These are phyloP conservation scores for Ophiostoma populinum DNA, from an alignment of 2,329 filamentous ascomycete species.

Conservation along the genomic window DNA sequence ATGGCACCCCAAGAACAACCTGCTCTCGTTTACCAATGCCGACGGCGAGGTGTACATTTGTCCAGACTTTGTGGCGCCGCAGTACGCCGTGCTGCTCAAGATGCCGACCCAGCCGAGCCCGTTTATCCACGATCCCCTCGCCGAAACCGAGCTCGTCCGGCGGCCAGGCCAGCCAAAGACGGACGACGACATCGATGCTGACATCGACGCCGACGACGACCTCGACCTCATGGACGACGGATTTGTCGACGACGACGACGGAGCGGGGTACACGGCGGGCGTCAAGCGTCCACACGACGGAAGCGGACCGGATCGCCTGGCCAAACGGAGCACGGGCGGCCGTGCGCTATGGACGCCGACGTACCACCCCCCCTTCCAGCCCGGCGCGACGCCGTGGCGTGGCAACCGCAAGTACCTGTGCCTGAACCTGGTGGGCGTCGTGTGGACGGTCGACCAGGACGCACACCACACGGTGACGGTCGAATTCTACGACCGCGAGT, in stretches of 20 bases:
- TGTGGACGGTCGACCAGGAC: slow-evolving; percentile 95
- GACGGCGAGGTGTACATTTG: slow-evolving; percentile 91
- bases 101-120: slow-evolving; percentile 57
- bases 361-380: slow-evolving; percentile 75
- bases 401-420: slow-evolving; percentile 88
- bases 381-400: slow-evolving; percentile 88
- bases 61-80: slow-evolving; percentile 46
- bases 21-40: slow-evolving; percentile 78
- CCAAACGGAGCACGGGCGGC: slow-evolving; percentile 24
- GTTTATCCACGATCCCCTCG: slow-evolving; percentile 65
- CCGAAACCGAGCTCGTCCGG: slow-evolving; percentile 36
- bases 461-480: slow-evolving; percentile 86
- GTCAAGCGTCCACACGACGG: slow-evolving; percentile 31
- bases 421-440: slow-evolving; percentile 81
- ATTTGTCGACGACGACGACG: slow-evolving; percentile 91
- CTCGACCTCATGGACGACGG: slow-evolving; percentile 55
- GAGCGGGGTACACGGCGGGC: slow-evolving; percentile 56
- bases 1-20: slow-evolving; percentile 84
- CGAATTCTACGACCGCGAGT: slow-evolving; percentile 91
- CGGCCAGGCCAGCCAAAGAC: slow-evolving; percentile 2
- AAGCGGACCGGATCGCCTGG: slow-evolving; percentile 22
- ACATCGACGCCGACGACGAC: slow-evolving; percentile 29
- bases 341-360: slow-evolving; percentile 34
- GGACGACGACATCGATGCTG: slow-evolving; percentile 51
- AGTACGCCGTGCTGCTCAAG: slow-evolving; percentile 38